A percentile compares a stretch with the other conserved stretches of the same genome.
Evolutionary conservation across 768 basidiomycete species (phyloP).

Genomic region (Lactarius indigo): DNA sequence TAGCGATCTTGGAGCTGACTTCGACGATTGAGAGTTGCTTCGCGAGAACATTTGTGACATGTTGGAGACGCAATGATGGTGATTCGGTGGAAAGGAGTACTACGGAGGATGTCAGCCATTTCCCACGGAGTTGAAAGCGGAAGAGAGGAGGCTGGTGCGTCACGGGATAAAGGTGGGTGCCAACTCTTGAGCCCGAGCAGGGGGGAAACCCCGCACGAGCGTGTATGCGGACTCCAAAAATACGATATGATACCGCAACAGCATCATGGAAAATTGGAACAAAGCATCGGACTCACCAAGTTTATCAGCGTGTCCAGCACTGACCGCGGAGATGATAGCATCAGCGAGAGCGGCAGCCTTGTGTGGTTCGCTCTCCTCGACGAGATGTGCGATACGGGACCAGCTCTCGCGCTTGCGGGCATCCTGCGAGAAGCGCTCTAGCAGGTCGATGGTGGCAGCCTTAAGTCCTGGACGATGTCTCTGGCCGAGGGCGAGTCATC

Average conservation of each 20-base stretch:
- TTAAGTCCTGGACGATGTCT: conserved; percentile 66
- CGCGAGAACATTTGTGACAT: conserved; percentile 65
- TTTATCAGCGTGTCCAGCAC: conserved; percentile 66
- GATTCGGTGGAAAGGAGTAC: conserved; percentile 61
- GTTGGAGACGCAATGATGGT: conserved; percentile 57
- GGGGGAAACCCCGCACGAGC: neutral
- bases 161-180: neutral
- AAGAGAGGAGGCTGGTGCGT: neutral
- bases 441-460: conserved; percentile 56
- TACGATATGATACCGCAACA: neutral
- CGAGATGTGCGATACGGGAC: conserved; percentile 62
- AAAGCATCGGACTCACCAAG: conserved; percentile 46
- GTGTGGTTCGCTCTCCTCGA: conserved; percentile 62
- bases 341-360: conserved; percentile 75
- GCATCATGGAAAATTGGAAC: neutral
- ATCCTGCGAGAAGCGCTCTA: conserved; percentile 58
- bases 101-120: conserved; percentile 28
- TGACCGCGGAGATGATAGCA: conserved; percentile 58
- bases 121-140: neutral
- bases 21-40: conserved; percentile 78
- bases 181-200: neutral
- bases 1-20: conserved; percentile 76
- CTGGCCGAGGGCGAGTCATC: conserved; percentile 43
- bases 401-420: conserved; percentile 57
- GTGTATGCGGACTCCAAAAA: neutral